Base-by-base conservation (phyloP, 2,329 filamentous ascomycete species). In the Daldinia sp. region DNA sequence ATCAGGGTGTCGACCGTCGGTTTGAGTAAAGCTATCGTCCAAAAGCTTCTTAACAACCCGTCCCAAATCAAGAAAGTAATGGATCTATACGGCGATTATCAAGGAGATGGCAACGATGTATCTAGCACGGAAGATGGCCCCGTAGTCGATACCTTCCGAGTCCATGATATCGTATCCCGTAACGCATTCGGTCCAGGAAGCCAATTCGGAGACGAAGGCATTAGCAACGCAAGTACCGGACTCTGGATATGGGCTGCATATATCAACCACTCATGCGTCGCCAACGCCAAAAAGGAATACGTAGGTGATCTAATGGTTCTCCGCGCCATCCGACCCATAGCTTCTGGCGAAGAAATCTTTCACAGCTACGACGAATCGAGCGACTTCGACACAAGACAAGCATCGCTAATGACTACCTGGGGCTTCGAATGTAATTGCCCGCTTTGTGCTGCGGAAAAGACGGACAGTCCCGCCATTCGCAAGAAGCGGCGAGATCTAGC, bases 181-280 rank as follows among this genome's bases (percentile, higher is more conserved):
- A 77, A 77, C 35, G 74, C 72, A 0, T 77, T 76, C 34, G 77
- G 77, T 0, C 65, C 68, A 1, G 74, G 71, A 1, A 68, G 64
- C 41, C 73, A 75, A 48, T 67, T 64, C 0, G 63, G 67, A 1
- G 72, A 73, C 1, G 75, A 75, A 34, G 70, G 69, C 8, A 57
- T 72, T 0, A 68, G 69, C 3, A 77, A 75, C 29, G 68, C 76
- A 1, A 78, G 76, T 45, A 73, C 75, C 0, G 79, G 78, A 2
- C 65, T 81, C 23, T 82, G 78, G 78, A 68, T 74, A 1, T 65
- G 72, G 3, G 75, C 77, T 3, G 76, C 79, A 0, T 79, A 78
- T 58, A 76, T 79, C 59, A 82, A 82, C 47, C 79, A 82, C 61
- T 78, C 77, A 0, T 82, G 79, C 57, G 49, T 74, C 1, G 53